These are phyloP conservation scores for Lentinula sp. DNA, from an alignment of 768 basidiomycete genomes.

Conservation along the genomic window DNA sequence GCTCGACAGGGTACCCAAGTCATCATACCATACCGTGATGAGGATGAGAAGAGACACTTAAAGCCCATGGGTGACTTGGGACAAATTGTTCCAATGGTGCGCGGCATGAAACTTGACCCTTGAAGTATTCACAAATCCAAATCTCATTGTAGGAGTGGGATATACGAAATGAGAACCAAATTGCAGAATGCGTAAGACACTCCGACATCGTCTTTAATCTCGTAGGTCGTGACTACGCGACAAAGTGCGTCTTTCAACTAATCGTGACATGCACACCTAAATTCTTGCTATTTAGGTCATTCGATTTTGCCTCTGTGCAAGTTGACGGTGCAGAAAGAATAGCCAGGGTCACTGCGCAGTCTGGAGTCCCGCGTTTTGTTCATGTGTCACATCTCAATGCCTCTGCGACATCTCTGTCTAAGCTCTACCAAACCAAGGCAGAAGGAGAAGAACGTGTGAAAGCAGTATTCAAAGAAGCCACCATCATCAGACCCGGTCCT, in stretches of 20 bases:
- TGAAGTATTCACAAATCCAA: slow-evolving; percentile 8
- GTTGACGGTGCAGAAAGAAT: slow-evolving; percentile 79
- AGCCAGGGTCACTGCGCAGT: slow-evolving; percentile 71
- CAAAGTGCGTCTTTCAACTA: slow-evolving; percentile 56
- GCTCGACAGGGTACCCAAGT: slow-evolving; percentile 92
- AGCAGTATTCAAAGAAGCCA: slow-evolving; percentile 77
- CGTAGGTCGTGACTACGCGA: slow-evolving; percentile 89
- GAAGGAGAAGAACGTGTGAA: slow-evolving; percentile 86
- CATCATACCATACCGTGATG: slow-evolving; percentile 90
- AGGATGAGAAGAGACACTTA: slow-evolving; percentile 85
- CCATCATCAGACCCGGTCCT: slow-evolving; percentile 77
- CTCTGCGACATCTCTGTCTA: slow-evolving; percentile 65
- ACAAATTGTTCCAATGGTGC: slow-evolving; percentile 90
- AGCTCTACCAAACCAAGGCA: slow-evolving; percentile 85
- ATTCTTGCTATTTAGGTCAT: slow-evolving; percentile 59
- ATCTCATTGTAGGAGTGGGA: slow-evolving; percentile 80
- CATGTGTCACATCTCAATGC: slow-evolving; percentile 97
- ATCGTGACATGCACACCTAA: slow-evolving; percentile 4
- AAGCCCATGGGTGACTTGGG: slow-evolving; percentile 96
- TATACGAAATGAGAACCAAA: slow-evolving; percentile 82
- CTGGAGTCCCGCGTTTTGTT: slow-evolving; percentile 78
- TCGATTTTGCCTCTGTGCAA: slow-evolving; percentile 75
- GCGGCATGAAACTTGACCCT: background rate
- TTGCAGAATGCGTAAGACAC: slow-evolving; percentile 88
- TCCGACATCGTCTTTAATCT: slow-evolving; percentile 98